Evolutionary conservation across 1,139 yeast genomes (phyloP).

Genomic region (Candida sanyaensis): DNA sequence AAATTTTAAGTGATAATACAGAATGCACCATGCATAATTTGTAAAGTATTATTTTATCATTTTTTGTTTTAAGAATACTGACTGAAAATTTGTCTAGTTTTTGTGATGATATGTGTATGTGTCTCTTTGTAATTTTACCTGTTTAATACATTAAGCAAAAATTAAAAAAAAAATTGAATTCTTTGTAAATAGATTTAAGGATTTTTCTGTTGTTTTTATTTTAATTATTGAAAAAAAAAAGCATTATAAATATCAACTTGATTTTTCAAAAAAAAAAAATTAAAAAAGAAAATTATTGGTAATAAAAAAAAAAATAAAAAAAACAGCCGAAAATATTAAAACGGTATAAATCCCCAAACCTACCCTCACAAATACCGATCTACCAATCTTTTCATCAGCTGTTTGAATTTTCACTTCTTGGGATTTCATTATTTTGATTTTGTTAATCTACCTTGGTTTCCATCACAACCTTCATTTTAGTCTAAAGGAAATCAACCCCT

Average conservation of each 20-base stretch:
- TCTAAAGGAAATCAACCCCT: too few species aligned
- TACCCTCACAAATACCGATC: background rate
- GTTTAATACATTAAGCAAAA: background rate
- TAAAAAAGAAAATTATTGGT: too few species aligned
- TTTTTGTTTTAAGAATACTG: background rate
- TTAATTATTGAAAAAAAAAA: background rate
- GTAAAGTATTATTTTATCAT: background rate
- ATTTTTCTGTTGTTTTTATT: background rate
- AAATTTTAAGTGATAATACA: background rate
- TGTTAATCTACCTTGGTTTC: too few species aligned
- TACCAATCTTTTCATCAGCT: background rate
- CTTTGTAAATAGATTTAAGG: background rate
- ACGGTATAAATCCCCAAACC: background rate
- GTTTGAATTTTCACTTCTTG: too few species aligned
- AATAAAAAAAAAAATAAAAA: background rate
- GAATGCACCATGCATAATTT: background rate
- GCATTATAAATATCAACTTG: constrained; percentile 3
- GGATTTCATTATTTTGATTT: too few species aligned
- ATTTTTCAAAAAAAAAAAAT: constrained; percentile 1
- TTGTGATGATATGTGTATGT: background rate
- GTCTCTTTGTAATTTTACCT: background rate
- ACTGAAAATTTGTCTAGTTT: too few species aligned
- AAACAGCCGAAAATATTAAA: background rate
- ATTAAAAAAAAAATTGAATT: background rate
- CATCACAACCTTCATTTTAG: too few species aligned